Evolutionary conservation across 768 basidiomycete species (phyloP).

Genomic region (Naganishia randhawae): DNA sequence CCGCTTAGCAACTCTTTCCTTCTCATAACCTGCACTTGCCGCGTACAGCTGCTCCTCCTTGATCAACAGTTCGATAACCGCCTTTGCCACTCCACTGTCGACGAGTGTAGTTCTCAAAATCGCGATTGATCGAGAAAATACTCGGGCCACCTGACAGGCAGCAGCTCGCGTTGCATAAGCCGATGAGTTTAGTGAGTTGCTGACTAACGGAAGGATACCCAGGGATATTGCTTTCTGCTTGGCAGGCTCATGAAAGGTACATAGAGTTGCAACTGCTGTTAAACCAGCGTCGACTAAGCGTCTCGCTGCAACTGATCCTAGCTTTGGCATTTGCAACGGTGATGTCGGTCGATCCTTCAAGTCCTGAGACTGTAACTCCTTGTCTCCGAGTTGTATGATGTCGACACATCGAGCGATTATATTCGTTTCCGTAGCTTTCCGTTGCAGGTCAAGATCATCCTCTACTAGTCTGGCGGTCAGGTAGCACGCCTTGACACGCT

Average conservation of each 20-base stretch:
- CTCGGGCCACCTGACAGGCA: constrained; percentile 78
- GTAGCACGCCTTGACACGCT: constrained; percentile 13
- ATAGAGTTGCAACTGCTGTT: constrained; percentile 68
- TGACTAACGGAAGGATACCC: constrained; percentile 58
- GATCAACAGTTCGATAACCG: constrained; percentile 62
- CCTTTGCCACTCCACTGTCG: constrained; percentile 72
- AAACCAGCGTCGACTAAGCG: constrained; percentile 60
- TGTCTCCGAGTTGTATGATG: constrained; percentile 38
- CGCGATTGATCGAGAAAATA: constrained; percentile 71
- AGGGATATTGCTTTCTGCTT: constrained; percentile 66
- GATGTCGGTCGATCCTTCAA: background rate
- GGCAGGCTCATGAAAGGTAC: constrained; percentile 69
- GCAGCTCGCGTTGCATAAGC: constrained; percentile 76
- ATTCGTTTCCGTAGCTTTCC: constrained; percentile 67
- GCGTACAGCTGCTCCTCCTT: constrained; percentile 41
- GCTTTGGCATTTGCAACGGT: constrained; percentile 32
- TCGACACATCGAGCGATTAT: constrained; percentile 58
- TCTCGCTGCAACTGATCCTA: constrained; percentile 31
- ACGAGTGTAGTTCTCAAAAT: constrained; percentile 79
- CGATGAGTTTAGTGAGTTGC: constrained; percentile 59
- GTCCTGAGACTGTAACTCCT: background rate
- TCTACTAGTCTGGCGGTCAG: constrained; percentile 63
- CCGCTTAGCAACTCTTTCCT: constrained; percentile 21
- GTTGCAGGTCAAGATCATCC: constrained; percentile 66
- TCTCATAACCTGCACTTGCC: constrained; percentile 42